A percentile compares a stretch with the other conserved stretches of the same genome.
phyloP scores from a whole-genome alignment of 2,329 filamentous ascomycete species.

The Penicillium palitans region DNA sequence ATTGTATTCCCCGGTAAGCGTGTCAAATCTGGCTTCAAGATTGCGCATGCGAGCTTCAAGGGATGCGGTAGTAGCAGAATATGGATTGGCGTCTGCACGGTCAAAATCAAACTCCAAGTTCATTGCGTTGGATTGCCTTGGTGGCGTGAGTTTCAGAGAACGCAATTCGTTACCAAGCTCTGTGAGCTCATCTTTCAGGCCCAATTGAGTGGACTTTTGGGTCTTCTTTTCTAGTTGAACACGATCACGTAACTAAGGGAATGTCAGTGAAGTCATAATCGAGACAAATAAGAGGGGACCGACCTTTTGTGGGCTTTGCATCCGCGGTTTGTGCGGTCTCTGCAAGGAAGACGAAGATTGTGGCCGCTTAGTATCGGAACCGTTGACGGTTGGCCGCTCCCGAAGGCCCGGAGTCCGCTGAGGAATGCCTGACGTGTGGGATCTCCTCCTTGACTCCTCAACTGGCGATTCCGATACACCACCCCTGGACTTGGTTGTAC shows the following conservation, averaged over 20 bases:
- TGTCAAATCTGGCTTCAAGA: conserved; percentile 68
- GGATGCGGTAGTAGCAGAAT: conserved; percentile 21
- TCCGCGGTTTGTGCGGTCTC: conserved; percentile 67
- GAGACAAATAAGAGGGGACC: conserved; percentile 1
- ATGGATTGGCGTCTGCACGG: conserved; percentile 24
- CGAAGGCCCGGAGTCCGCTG: conserved; percentile 38
- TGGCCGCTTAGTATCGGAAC: conserved; percentile 33
- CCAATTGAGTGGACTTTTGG: conserved; percentile 67
- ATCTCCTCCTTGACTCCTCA: conserved; percentile 46
- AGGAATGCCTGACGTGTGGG: conserved; percentile 53
- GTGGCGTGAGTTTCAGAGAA: conserved; percentile 36
- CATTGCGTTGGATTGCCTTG: conserved; percentile 33
- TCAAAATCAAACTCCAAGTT: conserved; percentile 31
- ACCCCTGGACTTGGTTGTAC: conserved; percentile 33
- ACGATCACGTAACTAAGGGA: conserved; percentile 66
- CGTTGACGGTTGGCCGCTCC: conserved; percentile 37
- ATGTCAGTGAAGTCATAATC: conserved; percentile 6
- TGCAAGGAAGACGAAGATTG: conserved; percentile 65
- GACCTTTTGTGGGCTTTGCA: conserved; percentile 64
- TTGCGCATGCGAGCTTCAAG: conserved; percentile 57
- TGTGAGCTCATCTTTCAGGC: conserved; percentile 71
- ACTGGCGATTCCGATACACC: conserved; percentile 37
- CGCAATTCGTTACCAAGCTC: conserved; percentile 81
- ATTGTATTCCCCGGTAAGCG: conserved; percentile 59
- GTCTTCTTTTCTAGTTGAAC: conserved; percentile 77